These are phyloP conservation scores for Rubia tinctorum DNA, from an alignment of 305 asterid species.

Conservation along the genomic window DNA sequence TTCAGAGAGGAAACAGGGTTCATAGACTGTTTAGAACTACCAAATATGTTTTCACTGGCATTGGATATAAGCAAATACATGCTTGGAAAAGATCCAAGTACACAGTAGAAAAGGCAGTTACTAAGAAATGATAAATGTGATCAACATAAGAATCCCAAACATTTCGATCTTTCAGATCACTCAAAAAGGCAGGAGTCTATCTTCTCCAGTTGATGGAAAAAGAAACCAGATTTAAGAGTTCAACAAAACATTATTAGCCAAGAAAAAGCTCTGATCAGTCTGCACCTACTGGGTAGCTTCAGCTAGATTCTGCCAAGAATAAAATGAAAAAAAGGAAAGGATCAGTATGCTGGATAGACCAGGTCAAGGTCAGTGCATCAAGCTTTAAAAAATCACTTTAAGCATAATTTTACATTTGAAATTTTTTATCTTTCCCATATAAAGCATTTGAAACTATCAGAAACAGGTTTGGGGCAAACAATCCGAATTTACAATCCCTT, in stretches of 20 bases:
- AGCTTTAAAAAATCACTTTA: background rate
- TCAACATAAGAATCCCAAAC: background rate
- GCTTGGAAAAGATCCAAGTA: conserved; percentile 3
- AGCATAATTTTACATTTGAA: background rate
- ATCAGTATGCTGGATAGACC: background rate
- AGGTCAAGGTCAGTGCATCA: background rate
- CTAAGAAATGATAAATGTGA: background rate
- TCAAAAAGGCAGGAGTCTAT: conserved; percentile 9
- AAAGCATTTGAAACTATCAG: background rate
- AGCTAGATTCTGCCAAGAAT: conserved; percentile 28
- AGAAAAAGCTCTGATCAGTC: conserved; percentile 13
- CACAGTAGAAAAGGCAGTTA: background rate
- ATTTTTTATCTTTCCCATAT: background rate
- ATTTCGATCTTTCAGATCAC: background rate
- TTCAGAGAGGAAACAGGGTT: background rate
- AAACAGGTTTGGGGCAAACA: background rate
- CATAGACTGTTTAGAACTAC: background rate
- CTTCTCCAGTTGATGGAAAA: conserved; percentile 11
- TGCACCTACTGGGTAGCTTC: conserved; percentile 27
- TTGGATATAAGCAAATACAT: background rate
- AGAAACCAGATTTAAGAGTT: conserved; percentile 10
- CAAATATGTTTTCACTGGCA: background rate
- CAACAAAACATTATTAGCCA: conserved; percentile 22
- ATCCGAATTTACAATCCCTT: background rate
- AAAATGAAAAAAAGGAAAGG: background rate